These are phyloP conservation scores for Stentor coeruleus DNA, from an alignment of 73 alveolate genomes.

Conservation along the genomic window DNA sequence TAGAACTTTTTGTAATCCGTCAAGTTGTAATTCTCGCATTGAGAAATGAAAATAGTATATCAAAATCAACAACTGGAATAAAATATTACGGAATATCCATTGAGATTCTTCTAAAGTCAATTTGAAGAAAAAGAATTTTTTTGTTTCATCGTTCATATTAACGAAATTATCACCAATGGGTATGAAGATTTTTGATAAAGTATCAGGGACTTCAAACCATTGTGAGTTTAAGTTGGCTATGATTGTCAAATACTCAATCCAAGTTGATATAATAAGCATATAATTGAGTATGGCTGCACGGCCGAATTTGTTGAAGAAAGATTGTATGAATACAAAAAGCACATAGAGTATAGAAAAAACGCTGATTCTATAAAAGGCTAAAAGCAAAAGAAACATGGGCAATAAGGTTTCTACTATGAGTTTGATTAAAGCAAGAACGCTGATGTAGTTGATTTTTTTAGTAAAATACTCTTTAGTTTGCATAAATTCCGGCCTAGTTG, in stretches of 20 bases:
- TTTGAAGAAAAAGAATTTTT: too few species aligned
- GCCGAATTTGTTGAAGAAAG: neutral
- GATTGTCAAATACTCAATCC: neutral
- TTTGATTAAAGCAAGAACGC: neutral
- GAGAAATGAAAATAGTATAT: neutral
- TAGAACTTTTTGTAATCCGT: neutral
- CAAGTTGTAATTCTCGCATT: neutral
- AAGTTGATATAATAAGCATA: neutral
- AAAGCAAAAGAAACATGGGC: neutral
- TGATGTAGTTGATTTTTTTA: neutral
- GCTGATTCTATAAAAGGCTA: neutral
- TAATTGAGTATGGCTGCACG: neutral
- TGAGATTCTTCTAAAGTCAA: too few species aligned
- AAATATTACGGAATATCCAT: neutral
- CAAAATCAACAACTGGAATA: neutral
- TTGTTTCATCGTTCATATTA: neutral
- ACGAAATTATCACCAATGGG: neutral
- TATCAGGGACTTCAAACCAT: neutral
- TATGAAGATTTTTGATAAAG: too few species aligned
- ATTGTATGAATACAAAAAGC: neutral
- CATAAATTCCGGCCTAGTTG: neutral
- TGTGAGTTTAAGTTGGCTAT: too few species aligned
- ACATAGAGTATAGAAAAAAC: neutral
- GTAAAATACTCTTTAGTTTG: neutral
- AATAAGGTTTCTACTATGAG: slow-evolving; percentile 14